Conservation (phyloP, 805 yeast genomes). For the Saccharomyces cerevisiae region DNA sequence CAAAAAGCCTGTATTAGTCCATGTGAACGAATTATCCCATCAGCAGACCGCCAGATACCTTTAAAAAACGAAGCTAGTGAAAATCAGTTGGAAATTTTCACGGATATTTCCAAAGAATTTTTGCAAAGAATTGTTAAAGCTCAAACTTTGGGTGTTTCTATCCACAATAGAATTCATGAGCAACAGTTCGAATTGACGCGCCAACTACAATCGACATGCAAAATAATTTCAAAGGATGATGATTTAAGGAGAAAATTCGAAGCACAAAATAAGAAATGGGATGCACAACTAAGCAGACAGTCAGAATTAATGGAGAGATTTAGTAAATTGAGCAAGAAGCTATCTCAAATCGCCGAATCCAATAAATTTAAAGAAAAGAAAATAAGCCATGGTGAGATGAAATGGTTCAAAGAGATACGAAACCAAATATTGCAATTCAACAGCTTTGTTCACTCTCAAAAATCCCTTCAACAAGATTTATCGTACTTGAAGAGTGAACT, state of each 20-base stretch:
- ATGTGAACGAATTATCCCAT: constrained; percentile 13
- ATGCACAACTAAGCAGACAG: constrained; percentile 29
- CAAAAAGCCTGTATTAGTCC: constrained; percentile 11
- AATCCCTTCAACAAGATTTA: constrained; percentile 24
- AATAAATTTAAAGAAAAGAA: constrained; percentile 21
- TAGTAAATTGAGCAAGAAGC: constrained; percentile 20
- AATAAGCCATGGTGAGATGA: constrained; percentile 35
- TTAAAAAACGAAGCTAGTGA: constrained; percentile 21
- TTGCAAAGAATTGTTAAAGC: constrained; percentile 17
- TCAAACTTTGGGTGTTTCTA: constrained; percentile 28
- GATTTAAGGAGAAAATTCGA: constrained; percentile 10
- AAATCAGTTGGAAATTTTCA: constrained; percentile 20
- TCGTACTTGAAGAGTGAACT: constrained; percentile 24
- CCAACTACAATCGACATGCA: constrained; percentile 31
- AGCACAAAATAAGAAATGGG: constrained; percentile 11
- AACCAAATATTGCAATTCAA: constrained; percentile 28
- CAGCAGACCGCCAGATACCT: constrained; percentile 16
- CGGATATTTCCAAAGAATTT: constrained; percentile 18
- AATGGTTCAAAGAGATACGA: constrained; percentile 40
- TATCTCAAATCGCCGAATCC: constrained; percentile 17
- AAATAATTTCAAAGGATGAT: constrained; percentile 14
- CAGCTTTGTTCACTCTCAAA: constrained; percentile 24
- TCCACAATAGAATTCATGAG: constrained; percentile 32
- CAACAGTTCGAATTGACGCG: constrained; percentile 37
- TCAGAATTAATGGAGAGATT: constrained; percentile 26